Conservation (phyloP, 768 basidiomycete genomes). For the Lactifluus pinguis region DNA sequence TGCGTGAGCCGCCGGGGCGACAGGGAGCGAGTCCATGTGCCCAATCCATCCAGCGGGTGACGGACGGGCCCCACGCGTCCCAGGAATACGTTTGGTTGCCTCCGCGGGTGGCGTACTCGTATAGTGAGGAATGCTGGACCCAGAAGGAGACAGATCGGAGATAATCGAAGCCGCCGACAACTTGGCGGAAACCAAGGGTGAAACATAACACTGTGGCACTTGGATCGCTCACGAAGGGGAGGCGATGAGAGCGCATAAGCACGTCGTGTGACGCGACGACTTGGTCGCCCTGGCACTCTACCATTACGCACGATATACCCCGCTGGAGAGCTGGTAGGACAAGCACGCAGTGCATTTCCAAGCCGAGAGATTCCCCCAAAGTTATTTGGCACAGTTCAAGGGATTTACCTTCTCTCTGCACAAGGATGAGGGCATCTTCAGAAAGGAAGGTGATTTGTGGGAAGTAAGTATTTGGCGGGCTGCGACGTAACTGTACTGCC, state of each 20-base stretch:
- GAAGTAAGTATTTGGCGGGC: constrained; percentile 12
- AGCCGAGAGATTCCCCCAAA: not conserved
- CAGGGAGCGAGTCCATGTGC: constrained; percentile 11
- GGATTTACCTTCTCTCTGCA: constrained; percentile 12
- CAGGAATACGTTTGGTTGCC: not conserved
- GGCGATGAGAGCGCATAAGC: not conserved
- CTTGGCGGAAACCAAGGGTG: constrained; percentile 13
- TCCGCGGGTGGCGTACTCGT: constrained; percentile 1
- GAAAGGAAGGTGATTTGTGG: constrained; percentile 13
- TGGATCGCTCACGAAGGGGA: constrained; percentile 10
- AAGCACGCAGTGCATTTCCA: constrained; percentile 10
- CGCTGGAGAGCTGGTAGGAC: constrained; percentile 8
- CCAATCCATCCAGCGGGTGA: constrained; percentile 13
- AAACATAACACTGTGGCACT: constrained; percentile 8
- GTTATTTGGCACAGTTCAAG: constrained; percentile 13
- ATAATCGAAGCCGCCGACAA: constrained; percentile 8
- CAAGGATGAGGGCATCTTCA: constrained; percentile 7
- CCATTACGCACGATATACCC: constrained; percentile 11
- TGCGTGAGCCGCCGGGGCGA: constrained; percentile 10
- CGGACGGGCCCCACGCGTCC: constrained; percentile 12
- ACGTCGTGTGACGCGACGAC: not conserved
- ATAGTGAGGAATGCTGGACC: constrained; percentile 4
- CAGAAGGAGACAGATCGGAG: constrained; percentile 17
- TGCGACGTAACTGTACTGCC: constrained; percentile 2
- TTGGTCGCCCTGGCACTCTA: constrained; percentile 14